A percentile compares a stretch with the other conserved stretches of the same genome.
These are phyloP conservation scores for Trichoderma atrobrunneum DNA, from an alignment of 2,329 filamentous ascomycete genomes.

Conservation along the genomic window DNA sequence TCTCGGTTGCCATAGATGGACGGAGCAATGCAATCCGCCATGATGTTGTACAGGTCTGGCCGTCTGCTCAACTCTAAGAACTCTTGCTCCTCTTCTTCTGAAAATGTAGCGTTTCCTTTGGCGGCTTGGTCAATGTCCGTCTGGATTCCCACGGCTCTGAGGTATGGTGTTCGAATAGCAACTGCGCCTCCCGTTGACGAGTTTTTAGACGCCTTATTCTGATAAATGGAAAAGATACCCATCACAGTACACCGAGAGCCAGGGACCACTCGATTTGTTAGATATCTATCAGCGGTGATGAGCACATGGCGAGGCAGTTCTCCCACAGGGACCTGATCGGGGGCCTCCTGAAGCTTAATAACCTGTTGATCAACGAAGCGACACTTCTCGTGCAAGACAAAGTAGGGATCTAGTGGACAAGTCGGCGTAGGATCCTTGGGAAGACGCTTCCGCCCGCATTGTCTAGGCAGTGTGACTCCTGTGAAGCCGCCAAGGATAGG, in stretches of 20 bases:
- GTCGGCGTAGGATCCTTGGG: slow-evolving; percentile 67
- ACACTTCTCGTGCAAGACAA: slow-evolving; percentile 90
- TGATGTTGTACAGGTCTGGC: slow-evolving; percentile 87
- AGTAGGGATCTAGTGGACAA: slow-evolving; percentile 93
- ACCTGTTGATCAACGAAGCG: slow-evolving; percentile 97
- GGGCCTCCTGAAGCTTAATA: slow-evolving; percentile 95
- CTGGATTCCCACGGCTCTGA: slow-evolving; percentile 88
- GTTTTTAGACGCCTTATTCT: slow-evolving; percentile 82
- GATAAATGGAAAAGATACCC: slow-evolving; percentile 97
- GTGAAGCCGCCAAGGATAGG: slow-evolving; percentile 81
- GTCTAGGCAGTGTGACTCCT: slow-evolving; percentile 78
- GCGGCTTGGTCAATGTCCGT: slow-evolving; percentile 86
- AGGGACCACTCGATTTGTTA: slow-evolving; percentile 93
- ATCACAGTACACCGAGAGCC: slow-evolving; percentile 93
- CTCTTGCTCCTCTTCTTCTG: slow-evolving; percentile 95
- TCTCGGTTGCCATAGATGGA: slow-evolving; percentile 95
- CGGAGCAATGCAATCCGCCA: slow-evolving; percentile 89
- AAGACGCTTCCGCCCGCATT: slow-evolving; percentile 63
- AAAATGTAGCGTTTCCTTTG: slow-evolving; percentile 80
- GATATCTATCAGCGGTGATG: slow-evolving; percentile 91
- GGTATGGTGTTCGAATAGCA: slow-evolving; percentile 91
- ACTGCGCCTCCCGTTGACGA: slow-evolving; percentile 74
- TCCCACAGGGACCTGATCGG: slow-evolving; percentile 95
- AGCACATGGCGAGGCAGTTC: slow-evolving; percentile 93
- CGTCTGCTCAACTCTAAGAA: slow-evolving; percentile 87